Conservation (phyloP, 1,139 yeast species). For the Candida sp. region DNA sequence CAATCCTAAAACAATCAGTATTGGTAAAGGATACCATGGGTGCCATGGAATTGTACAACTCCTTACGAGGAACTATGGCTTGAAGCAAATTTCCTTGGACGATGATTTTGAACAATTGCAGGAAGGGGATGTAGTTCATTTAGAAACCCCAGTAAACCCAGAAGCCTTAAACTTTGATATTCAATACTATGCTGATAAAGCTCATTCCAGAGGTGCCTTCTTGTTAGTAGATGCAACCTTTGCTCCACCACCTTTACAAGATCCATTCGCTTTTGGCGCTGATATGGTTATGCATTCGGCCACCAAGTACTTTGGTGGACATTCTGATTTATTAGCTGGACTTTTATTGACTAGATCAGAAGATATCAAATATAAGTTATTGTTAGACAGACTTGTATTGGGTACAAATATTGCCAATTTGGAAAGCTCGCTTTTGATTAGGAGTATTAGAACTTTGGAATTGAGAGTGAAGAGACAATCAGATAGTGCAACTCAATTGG, state of each 20-base stretch:
- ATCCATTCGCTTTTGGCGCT: constrained; percentile 78
- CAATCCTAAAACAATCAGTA: constrained; percentile 72
- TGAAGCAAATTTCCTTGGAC: constrained; percentile 49
- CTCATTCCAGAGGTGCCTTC: constrained; percentile 68
- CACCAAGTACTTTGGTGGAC: constrained; percentile 91
- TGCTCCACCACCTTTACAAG: constrained; percentile 89
- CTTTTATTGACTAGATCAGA: constrained; percentile 60
- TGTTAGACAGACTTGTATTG: constrained; percentile 59
- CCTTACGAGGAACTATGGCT: constrained; percentile 56
- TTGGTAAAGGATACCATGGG: constrained; percentile 87
- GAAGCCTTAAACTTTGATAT: constrained; percentile 70
- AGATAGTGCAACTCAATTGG: constrained; percentile 59
- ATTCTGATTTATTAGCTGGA: constrained; percentile 89
- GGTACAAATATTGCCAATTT: constrained; percentile 81
- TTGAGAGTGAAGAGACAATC: constrained; percentile 68
- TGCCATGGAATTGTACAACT: constrained; percentile 67
- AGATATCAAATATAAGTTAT: constrained; percentile 41
- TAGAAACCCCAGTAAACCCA: constrained; percentile 91
- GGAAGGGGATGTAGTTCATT: constrained; percentile 73
- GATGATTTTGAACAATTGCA: constrained; percentile 49
- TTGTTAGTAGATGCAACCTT: constrained; percentile 81
- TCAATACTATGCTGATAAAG: constrained; percentile 55
- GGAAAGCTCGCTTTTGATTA: constrained; percentile 68
- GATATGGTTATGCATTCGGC: constrained; percentile 88
- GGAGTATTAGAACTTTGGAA: constrained; percentile 80